These are phyloP conservation scores for Rhizopus stolonifer DNA, from an alignment of 371 early-diverging fungal genomes.

Conservation along the genomic window DNA sequence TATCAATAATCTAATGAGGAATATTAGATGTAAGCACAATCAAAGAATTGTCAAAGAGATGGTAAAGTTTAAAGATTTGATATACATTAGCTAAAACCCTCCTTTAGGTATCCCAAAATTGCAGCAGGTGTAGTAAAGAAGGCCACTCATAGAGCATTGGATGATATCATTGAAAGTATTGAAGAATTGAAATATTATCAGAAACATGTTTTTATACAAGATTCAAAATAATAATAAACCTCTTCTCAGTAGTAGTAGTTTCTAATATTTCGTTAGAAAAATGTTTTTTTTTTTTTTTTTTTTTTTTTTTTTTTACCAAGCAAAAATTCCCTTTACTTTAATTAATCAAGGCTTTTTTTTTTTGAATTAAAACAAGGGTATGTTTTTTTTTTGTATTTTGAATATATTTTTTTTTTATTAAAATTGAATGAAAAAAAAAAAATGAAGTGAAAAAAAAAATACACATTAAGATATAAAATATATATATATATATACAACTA, in stretches of 20 bases:
- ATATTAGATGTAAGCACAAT: conserved; percentile 84
- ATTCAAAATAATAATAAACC: background rate
- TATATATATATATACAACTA: conserved; percentile 3
- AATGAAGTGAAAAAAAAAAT: no score
- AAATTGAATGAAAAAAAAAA: background rate
- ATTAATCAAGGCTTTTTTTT: no score
- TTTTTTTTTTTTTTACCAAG: no score
- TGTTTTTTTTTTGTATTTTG: no score
- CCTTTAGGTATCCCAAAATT: conserved; percentile 35
- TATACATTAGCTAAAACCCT: background rate
- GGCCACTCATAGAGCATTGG: conserved; percentile 74
- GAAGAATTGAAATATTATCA: conserved; percentile 81
- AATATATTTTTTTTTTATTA: background rate
- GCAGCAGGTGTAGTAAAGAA: conserved; percentile 58
- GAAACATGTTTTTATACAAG: conserved; percentile 47
- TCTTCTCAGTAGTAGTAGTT: background rate
- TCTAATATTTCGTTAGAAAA: background rate
- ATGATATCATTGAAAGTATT: conserved; percentile 91
- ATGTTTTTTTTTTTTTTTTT: no score
- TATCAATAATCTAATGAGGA: no score
- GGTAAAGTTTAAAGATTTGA: conserved; percentile 38
- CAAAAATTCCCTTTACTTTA: no score
- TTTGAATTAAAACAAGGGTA: no score
- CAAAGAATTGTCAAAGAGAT: conserved; percentile 84
- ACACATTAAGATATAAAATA: no score